Conservation (phyloP, 495 filamentous ascomycete genomes). For the Neurospora terricola region DNA sequence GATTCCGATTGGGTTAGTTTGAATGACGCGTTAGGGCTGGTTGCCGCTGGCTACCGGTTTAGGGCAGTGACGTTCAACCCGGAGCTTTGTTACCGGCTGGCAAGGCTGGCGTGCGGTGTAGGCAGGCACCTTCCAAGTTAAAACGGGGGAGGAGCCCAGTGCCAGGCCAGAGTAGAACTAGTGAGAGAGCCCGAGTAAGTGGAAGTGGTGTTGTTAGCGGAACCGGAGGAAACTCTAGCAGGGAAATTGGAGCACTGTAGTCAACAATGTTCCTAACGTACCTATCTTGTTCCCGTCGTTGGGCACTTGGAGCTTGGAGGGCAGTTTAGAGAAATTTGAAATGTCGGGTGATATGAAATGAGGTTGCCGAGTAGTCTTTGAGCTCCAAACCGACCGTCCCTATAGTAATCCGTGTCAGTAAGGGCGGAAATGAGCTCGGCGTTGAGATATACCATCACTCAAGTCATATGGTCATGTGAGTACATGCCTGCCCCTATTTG, state of each 20-base stretch:
- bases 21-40: too few species aligned
- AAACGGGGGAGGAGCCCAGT: background rate
- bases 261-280: too few species aligned
- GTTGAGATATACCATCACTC: background rate
- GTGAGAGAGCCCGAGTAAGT: background rate
- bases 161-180: too few species aligned
- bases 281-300: too few species aligned
- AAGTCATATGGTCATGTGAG: background rate
- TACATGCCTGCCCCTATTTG: background rate
- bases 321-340: background rate
- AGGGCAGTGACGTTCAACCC: too few species aligned
- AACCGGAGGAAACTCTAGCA: too few species aligned
- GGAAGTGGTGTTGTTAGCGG: too few species aligned
- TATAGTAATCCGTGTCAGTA: background rate
- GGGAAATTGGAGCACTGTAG: too few species aligned
- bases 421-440: background rate
- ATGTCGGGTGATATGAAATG: background rate
- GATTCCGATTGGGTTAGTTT: too few species aligned
- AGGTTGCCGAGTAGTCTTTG: background rate
- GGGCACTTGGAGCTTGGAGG: too few species aligned
- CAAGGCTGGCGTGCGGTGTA: background rate
- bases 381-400: background rate
- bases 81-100: too few species aligned
- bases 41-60: too few species aligned
- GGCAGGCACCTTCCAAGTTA: background rate